phyloP scores from a whole-genome alignment of 1,284 basidiomycete species.

The Rhodotorula sp. region DNA sequence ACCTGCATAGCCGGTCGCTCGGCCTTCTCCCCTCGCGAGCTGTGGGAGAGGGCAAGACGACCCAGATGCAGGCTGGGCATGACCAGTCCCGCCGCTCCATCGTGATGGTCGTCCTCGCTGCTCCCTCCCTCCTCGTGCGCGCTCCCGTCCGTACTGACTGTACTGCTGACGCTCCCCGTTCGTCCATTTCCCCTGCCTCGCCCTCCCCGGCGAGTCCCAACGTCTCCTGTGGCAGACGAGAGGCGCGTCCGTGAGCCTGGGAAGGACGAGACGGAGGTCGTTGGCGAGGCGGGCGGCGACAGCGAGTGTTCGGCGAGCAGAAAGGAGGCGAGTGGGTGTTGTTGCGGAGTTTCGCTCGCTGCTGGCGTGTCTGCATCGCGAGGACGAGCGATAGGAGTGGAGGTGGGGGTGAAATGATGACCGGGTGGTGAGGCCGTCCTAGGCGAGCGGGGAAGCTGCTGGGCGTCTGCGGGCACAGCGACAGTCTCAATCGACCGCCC shows the following conservation, averaged over 20 bases:
- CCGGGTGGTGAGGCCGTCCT: not conserved
- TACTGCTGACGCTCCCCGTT: constrained; percentile 19
- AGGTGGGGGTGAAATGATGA: not conserved
- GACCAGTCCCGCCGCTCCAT: constrained; percentile 10
- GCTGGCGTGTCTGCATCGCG: not conserved
- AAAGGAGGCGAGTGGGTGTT: constrained; percentile 2
- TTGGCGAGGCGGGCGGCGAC: constrained; percentile 6
- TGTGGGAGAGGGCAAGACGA: too few species aligned
- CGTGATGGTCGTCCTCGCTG: constrained; percentile 13
- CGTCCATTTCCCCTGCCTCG: too few species aligned
- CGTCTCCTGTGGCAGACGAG: not conserved
- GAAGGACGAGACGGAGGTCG: not conserved
- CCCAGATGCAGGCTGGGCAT: constrained; percentile 24
- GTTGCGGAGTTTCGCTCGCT: too few species aligned
- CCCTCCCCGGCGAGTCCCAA: not conserved
- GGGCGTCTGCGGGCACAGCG: not conserved
- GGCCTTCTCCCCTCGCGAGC: not conserved
- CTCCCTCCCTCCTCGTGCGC: constrained; percentile 8
- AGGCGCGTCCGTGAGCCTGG: not conserved
- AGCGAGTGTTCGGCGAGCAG: constrained; percentile 11
- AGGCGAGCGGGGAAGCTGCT: not conserved
- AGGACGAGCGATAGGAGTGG: not conserved
- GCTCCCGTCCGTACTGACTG: constrained; percentile 22
- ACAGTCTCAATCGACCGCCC: too few species aligned
- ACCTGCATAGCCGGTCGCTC: too few species aligned